A percentile compares a stretch with the other conserved stretches of the same genome.
phyloP scores from a whole-genome alignment of 495 filamentous ascomycete species.

The Letharia lupina region DNA sequence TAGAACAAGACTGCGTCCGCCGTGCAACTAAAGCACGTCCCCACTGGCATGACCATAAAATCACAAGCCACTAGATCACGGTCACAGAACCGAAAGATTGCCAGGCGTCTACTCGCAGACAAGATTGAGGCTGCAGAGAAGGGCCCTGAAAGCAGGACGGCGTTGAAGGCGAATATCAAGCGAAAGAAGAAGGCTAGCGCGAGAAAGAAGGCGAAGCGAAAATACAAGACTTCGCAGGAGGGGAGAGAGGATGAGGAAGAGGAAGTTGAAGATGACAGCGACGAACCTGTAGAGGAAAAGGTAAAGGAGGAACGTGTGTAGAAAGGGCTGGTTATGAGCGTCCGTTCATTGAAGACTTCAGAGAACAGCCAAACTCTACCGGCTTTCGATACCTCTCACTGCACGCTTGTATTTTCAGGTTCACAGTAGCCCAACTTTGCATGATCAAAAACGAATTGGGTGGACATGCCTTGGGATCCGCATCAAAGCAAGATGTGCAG shows the following conservation, averaged over 20 bases:
- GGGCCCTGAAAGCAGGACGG: slow-evolving; percentile 49
- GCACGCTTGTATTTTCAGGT: not conserved
- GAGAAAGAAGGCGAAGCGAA: slow-evolving; percentile 56
- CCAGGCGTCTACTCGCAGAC: slow-evolving; percentile 67
- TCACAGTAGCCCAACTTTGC: not conserved
- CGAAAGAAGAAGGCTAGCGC: slow-evolving; percentile 58
- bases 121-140: slow-evolving; percentile 61
- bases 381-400: not conserved
- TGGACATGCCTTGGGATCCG: not conserved
- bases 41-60: slow-evolving; percentile 85
- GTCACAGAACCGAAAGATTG: slow-evolving; percentile 81
- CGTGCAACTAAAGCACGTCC: slow-evolving; percentile 84
- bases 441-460: not conserved
- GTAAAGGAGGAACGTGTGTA: slow-evolving; percentile 16
- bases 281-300: slow-evolving; percentile 36
- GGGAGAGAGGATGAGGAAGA: slow-evolving; percentile 39
- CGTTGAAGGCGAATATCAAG: slow-evolving; percentile 46
- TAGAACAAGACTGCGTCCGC: slow-evolving; percentile 96
- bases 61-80: slow-evolving; percentile 83
- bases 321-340: not conserved
- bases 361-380: not conserved
- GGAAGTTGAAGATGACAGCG: slow-evolving; percentile 41
- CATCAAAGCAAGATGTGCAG: not conserved
- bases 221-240: slow-evolving; percentile 49
- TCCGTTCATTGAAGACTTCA: not conserved